These are phyloP conservation scores for Cinnamomum micranthum DNA, from an alignment of 164 flowering plant species.

Conservation along the genomic window DNA sequence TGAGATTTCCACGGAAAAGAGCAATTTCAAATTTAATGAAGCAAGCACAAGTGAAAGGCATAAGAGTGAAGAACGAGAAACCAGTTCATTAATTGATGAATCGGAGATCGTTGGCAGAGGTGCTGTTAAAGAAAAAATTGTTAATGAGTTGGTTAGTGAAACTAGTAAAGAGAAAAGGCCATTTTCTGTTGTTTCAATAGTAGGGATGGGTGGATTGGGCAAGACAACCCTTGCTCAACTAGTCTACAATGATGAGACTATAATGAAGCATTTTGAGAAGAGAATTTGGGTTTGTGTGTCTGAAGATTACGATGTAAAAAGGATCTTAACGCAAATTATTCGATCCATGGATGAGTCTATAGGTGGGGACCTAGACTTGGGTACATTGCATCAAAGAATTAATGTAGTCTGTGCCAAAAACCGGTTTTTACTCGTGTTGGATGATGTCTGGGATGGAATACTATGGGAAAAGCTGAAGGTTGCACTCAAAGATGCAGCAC, in stretches of 20 bases:
- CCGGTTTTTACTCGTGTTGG: slow-evolving; percentile 9
- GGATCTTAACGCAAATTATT: not conserved
- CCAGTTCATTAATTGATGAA: slow-evolving; percentile 6
- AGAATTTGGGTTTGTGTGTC: slow-evolving; percentile 2
- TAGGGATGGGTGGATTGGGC: slow-evolving; percentile 4
- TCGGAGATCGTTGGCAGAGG: slow-evolving; percentile 16
- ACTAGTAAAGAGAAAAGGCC: not conserved
- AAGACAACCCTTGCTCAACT: not conserved
- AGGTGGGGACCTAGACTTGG: no score
- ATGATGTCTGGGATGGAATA: slow-evolving; percentile 9
- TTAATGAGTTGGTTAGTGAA: not conserved
- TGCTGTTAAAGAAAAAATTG: not conserved
- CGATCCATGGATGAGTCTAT: not conserved
- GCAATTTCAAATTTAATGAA: not conserved
- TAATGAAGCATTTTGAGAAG: not conserved
- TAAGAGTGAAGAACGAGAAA: not conserved
- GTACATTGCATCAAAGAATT: not conserved
- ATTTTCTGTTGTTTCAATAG: not conserved
- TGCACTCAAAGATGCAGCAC: not conserved
- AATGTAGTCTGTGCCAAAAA: not conserved
- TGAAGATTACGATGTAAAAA: not conserved
- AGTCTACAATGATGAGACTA: not conserved
- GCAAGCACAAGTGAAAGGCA: not conserved
- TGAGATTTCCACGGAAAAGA: not conserved
- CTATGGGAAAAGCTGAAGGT: not conserved